Evolutionary conservation across 129 eudicot genomes (phyloP).

Genomic region (Artemisia tridentata): DNA sequence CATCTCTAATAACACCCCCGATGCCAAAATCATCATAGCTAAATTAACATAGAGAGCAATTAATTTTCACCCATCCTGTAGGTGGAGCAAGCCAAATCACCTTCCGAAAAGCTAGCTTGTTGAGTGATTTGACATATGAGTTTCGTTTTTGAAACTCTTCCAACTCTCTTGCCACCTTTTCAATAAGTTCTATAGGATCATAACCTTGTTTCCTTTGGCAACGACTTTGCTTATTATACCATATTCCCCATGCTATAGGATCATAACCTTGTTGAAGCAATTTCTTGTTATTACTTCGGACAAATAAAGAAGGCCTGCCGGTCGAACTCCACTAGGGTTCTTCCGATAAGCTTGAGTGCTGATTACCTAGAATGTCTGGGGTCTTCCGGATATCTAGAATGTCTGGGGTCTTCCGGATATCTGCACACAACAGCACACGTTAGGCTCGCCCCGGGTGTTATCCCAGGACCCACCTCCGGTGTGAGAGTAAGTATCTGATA

Average conservation of each 20-base stretch:
- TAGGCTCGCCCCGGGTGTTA: too few species aligned
- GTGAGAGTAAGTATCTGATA: too few species aligned
- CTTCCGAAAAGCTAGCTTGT: background rate
- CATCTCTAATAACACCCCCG: conserved; percentile 24
- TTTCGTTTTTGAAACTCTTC: background rate
- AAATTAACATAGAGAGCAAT: background rate
- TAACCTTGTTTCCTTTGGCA: background rate
- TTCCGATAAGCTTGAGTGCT: too few species aligned
- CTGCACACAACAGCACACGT: too few species aligned
- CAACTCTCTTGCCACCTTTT: conserved; percentile 4
- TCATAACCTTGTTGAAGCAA: too few species aligned
- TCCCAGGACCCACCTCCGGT: too few species aligned
- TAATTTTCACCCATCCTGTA: conserved; percentile 15
- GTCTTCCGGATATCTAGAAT: too few species aligned
- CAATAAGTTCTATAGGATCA: background rate
- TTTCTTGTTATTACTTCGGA: too few species aligned
- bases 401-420: too few species aligned
- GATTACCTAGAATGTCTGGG: too few species aligned
- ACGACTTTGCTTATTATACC: conserved; percentile 11
- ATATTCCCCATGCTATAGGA: conserved; percentile 22
- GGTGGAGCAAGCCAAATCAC: conserved; percentile 15
- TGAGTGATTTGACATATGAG: background rate
- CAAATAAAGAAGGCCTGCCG: too few species aligned
- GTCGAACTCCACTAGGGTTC: too few species aligned
- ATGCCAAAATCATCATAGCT: background rate